Base-by-base conservation (phyloP, 2,329 filamentous ascomycete genomes). In the Monilinia polystroma region DNA sequence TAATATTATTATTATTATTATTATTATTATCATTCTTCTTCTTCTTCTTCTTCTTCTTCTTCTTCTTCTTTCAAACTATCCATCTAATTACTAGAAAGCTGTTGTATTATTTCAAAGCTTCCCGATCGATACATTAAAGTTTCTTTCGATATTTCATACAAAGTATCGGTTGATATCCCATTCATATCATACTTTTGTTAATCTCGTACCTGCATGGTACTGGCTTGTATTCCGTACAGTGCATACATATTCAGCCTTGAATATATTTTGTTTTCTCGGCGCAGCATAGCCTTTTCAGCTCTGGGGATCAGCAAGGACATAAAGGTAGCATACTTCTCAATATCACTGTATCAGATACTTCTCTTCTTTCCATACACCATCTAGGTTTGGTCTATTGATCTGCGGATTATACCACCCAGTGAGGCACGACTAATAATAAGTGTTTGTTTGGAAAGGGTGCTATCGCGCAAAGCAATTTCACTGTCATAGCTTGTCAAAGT, bases 121-220 rank as follows among this genome's bases (percentile, higher is more conserved):
- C 47, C 7, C 3, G 4, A 32, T 32, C 32, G 5, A 60, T 38
- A 51, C 14, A 4, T 38, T 38, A 26, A 51, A 26, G 20, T 14
- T 23, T 38, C 45, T 26, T 26, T 49, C 29, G 5, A 23, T 18
- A 18, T 38, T 20, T 6, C 12, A 4, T 16, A 6, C 14, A 26
- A 38, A 26, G 7, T 5, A 18, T 18, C 43, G 0, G 7, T 26
- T 26, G 29, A 51, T 20, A 26, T 51, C 45, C 35, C n/a, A 32
- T 63, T 26, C 43, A 18, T 23, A 32, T 56, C 35, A n/a, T 8
- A n/a, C 29, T 45, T 14, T 43, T 26, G 41, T 43, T 35, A 7
- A 35, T 35, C 32, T 35, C 41, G 63, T 53, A 52, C 63, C 63
- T 66, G 45, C 63, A 29, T 29, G 29, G 29, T 29, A 29, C 29